Percentiles rank a stretch among this genome's conserved stretches.
Evolutionary conservation across 805 yeast genomes (phyloP).

Genomic region (Hanseniaspora guilliermondii): DNA sequence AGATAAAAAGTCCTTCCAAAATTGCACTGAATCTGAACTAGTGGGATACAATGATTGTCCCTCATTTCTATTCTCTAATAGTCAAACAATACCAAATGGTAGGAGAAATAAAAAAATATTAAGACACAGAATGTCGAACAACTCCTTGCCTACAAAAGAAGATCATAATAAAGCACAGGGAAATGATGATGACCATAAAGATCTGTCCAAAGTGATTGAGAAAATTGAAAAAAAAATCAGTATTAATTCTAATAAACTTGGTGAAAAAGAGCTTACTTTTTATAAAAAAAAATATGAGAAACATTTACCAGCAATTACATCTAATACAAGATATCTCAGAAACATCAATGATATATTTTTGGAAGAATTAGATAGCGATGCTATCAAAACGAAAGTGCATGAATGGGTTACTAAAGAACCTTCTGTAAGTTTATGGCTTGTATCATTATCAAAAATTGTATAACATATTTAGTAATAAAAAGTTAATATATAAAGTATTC

Average conservation of each 20-base stretch:
- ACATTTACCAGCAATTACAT: background rate
- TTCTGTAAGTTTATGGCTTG: conserved; percentile 5
- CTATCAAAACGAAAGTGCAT: background rate
- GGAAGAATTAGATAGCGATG: background rate
- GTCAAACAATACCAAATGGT: conserved; percentile 1
- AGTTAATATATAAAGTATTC: background rate
- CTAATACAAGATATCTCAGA: background rate
- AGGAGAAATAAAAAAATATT: conserved; percentile 24
- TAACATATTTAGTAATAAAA: background rate
- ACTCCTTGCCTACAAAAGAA: background rate
- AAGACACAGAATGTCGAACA: conserved; percentile 11
- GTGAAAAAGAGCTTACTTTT: conserved; percentile 1
- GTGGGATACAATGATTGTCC: conserved; percentile 37
- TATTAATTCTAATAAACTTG: background rate
- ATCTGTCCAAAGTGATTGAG: background rate
- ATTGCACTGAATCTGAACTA: conserved; percentile 32
- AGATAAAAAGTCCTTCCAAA: conserved; percentile 27
- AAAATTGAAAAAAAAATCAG: background rate
- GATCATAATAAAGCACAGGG: background rate
- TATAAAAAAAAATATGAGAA: background rate
- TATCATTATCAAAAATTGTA: conserved; percentile 6
- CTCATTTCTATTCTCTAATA: conserved; percentile 22
- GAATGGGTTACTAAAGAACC: conserved; percentile 12
- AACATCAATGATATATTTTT: conserved; percentile 7
- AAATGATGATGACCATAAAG: background rate